Conservation (phyloP, 2,329 filamentous ascomycete genomes). For the Zelopaecilomyces penicillatus region DNA sequence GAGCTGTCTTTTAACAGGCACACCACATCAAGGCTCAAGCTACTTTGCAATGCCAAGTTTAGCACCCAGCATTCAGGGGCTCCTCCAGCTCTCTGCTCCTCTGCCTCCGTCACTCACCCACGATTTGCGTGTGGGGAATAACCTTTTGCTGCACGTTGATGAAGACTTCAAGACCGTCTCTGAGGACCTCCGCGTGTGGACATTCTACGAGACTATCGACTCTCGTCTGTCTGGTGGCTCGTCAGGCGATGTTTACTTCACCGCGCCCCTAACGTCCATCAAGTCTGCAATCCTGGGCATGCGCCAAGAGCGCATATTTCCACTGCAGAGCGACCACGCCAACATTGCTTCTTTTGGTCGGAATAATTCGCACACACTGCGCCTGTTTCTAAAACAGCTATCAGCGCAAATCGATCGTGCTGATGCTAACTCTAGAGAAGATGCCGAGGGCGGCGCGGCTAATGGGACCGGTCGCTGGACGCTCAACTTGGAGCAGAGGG, state of each 20-base stretch:
- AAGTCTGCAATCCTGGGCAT: constrained; percentile 45
- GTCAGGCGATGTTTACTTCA: constrained; percentile 43
- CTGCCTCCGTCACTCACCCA: constrained; percentile 42
- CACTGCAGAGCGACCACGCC: constrained; percentile 46
- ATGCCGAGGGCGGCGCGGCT: constrained; percentile 2
- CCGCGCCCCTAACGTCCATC: constrained; percentile 50
- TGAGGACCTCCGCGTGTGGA: constrained; percentile 53
- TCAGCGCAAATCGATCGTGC: constrained; percentile 24
- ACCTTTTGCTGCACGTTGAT: constrained; percentile 39
- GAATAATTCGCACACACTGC: constrained; percentile 40
- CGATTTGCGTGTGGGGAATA: constrained; percentile 42
- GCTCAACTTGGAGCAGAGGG: constrained; percentile 41
- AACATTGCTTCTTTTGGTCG: constrained; percentile 46
- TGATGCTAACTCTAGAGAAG: constrained; percentile 20
- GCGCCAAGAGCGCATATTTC: constrained; percentile 43
- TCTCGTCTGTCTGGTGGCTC: constrained; percentile 43
- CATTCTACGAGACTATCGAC: constrained; percentile 55
- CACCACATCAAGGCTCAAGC: constrained; percentile 54
- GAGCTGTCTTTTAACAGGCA: constrained; percentile 27
- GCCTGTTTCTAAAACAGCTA: constrained; percentile 28
- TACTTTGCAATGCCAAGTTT: constrained; percentile 52
- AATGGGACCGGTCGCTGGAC: constrained; percentile 29
- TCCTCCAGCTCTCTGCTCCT: constrained; percentile 43
- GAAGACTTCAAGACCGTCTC: constrained; percentile 49
- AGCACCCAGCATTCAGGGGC: constrained; percentile 42